Evolutionary conservation across 441 rosid genomes (phyloP), one percentile per base, ranked within the genome.

Genomic region (Erysimum cheiri): DNA sequence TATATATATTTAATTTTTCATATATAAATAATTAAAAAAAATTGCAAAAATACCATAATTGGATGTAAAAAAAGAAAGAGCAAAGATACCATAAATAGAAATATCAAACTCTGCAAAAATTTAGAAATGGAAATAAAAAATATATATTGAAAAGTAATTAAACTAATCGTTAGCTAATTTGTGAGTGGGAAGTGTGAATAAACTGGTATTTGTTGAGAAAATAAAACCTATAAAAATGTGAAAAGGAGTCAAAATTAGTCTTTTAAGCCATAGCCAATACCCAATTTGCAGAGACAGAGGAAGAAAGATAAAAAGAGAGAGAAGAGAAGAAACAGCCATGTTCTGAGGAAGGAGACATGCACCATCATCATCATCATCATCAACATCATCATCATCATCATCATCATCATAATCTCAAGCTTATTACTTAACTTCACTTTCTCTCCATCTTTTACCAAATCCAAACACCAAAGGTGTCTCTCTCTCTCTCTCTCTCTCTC

Each of bases 331-430:
- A 58, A 70, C 50, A 70, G 31, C 79, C 79, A 75, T 75, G 79
- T 75, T 70, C 40, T 75, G 79, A 75, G 79, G 79, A 69, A 69
- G 79, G 71, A 75, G 71, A 75, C 79, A 75, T 69, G 79, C 79
- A 75, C 50, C 75, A 61, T 55, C 64, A 41, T 44, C 69, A 44
- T 57, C 40, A 4, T 49, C 44, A 46, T 12, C 54, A 69, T 35
- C 75, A 63, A 19, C n/a, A n/a, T n/a, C n/a, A n/a, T 48, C 62
- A 58, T n/a, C 44, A 35, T 12, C 60, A 66, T 8, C 39, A 50
- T 14, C 58, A 29, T 35, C 32, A 33, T 15, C 61, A 53, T 31
- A 39, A 52, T 52, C 65, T 64, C 17, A 65, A 74, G 11, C 69
- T 62, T 62, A 14, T 57, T 62, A 64, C 71, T 64, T 70, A 55